phyloP scores from a whole-genome alignment of 2,329 filamentous ascomycete genomes.

The Mollisiaceae sp. region DNA sequence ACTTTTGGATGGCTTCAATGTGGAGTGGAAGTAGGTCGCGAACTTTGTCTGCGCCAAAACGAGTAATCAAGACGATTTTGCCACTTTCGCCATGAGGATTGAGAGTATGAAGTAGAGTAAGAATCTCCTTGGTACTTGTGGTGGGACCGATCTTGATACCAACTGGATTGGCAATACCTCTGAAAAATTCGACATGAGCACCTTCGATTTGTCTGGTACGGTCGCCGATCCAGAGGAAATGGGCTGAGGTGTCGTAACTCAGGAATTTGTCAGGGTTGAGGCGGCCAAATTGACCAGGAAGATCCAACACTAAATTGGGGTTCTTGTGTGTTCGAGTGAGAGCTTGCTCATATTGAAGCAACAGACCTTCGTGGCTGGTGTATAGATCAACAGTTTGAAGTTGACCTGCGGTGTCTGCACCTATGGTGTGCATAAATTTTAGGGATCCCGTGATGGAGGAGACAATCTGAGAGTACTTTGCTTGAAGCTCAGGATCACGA shows the following conservation, averaged over 20 bases:
- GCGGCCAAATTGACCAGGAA: background rate
- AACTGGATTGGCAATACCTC: slow-evolving; percentile 93
- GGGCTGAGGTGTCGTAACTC: slow-evolving; percentile 93
- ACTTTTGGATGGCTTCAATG: slow-evolving; percentile 85
- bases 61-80: slow-evolving; percentile 95
- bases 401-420: slow-evolving; percentile 82
- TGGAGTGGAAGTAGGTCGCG: slow-evolving; percentile 77
- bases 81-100: slow-evolving; percentile 84
- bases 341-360: slow-evolving; percentile 92
- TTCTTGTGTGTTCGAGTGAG: slow-evolving; percentile 78
- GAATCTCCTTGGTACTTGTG: slow-evolving; percentile 77
- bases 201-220: slow-evolving; percentile 92
- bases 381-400: slow-evolving; percentile 93
- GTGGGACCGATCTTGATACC: slow-evolving; percentile 95
- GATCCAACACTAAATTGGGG: slow-evolving; percentile 48
- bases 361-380: slow-evolving; percentile 92
- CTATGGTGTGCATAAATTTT: slow-evolving; percentile 92
- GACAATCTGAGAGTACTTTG: slow-evolving; percentile 86
- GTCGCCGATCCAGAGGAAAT: slow-evolving; percentile 99
- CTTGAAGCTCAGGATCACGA: slow-evolving; percentile 78
- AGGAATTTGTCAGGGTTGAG: slow-evolving; percentile 47
- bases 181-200: slow-evolving; percentile 96
- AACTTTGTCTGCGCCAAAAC: slow-evolving; percentile 85
- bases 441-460: slow-evolving; percentile 87
- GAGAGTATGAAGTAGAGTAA: slow-evolving; percentile 79